Conservation (phyloP, 2,329 filamentous ascomycete species). For the Monosporascus sp. region DNA sequence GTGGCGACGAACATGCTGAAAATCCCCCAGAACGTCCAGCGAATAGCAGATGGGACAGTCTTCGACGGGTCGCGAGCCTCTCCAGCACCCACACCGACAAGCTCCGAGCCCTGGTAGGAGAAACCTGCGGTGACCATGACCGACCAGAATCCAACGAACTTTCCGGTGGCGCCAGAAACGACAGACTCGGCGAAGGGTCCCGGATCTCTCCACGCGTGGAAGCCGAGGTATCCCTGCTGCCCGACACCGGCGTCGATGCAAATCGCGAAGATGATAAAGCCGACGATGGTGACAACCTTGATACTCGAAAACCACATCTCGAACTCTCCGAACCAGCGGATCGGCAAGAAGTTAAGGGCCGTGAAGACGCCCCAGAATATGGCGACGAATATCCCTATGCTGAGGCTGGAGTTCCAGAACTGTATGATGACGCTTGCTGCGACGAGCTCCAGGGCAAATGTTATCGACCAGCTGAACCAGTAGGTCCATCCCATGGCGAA, state of each 20-base stretch:
- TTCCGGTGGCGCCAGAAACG: conserved; percentile 46
- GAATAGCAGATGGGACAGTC: conserved; percentile 67
- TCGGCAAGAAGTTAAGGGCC: conserved; percentile 62
- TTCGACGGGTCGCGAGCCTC: conserved; percentile 69
- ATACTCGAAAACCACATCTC: conserved; percentile 75
- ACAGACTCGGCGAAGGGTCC: conserved; percentile 63
- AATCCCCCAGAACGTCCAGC: conserved; percentile 71
- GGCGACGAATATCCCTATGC: conserved; percentile 66
- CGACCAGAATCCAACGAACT: conserved; percentile 65
- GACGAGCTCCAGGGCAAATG: conserved; percentile 67
- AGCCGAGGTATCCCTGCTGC: conserved; percentile 65
- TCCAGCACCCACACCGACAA: conserved; percentile 73
- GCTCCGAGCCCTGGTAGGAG: conserved; percentile 67
- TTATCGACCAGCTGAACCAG: conserved; percentile 71
- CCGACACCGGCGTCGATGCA: conserved; percentile 69
- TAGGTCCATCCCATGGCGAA: conserved; percentile 82
- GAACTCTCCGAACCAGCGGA: conserved; percentile 68
- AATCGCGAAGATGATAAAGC: conserved; percentile 72
- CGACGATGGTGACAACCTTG: conserved; percentile 70
- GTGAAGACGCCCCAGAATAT: conserved; percentile 70
- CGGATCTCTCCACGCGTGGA: conserved; percentile 63
- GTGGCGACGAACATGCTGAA: conserved; percentile 60
- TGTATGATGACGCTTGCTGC: conserved; percentile 70
- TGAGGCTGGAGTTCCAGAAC: conserved; percentile 61
- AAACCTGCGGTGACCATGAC: conserved; percentile 65